These are phyloP conservation scores for Firmiana major DNA, from an alignment of 345 rosid genomes.

Conservation along the genomic window DNA sequence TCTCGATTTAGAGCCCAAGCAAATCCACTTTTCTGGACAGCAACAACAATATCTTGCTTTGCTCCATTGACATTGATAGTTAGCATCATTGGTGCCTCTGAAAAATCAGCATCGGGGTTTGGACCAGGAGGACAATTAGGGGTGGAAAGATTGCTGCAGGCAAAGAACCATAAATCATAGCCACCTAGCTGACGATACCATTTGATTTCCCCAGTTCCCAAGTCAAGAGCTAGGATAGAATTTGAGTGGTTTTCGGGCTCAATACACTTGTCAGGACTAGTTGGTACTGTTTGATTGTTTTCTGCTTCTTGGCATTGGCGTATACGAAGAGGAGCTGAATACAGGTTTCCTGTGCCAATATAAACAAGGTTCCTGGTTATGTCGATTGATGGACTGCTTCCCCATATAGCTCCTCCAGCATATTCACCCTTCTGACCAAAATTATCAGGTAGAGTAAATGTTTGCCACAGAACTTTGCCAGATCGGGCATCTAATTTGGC, in stretches of 20 bases:
- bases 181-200: slow-evolving; percentile 36
- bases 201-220: slow-evolving; percentile 23
- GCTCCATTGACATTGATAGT: slow-evolving; percentile 15
- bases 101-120: slow-evolving; percentile 34
- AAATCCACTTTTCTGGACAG: slow-evolving; percentile 53
- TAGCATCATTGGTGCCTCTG: slow-evolving; percentile 38
- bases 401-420: slow-evolving; percentile 34
- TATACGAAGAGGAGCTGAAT: slow-evolving; percentile 27
- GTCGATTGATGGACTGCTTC: slow-evolving; percentile 39
- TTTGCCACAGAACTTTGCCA: slow-evolving; percentile 25
- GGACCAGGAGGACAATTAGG: slow-evolving; percentile 35
- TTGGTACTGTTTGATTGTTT: slow-evolving; percentile 32
- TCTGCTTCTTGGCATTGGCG: slow-evolving; percentile 26
- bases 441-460: slow-evolving; percentile 30
- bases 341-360: slow-evolving; percentile 35
- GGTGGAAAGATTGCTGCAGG: slow-evolving; percentile 27
- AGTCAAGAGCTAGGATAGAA: slow-evolving; percentile 30
- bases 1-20: slow-evolving; percentile 48
- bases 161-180: slow-evolving; percentile 31
- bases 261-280: slow-evolving; percentile 22
- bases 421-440: slow-evolving; percentile 13
- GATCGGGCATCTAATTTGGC: slow-evolving; percentile 22
- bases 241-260: slow-evolving; percentile 34
- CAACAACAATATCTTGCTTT: slow-evolving; percentile 26
- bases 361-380: slow-evolving; percentile 23